These are phyloP conservation scores for Chimonanthus salicifolius DNA, from an alignment of 164 flowering plant species.

Conservation along the genomic window DNA sequence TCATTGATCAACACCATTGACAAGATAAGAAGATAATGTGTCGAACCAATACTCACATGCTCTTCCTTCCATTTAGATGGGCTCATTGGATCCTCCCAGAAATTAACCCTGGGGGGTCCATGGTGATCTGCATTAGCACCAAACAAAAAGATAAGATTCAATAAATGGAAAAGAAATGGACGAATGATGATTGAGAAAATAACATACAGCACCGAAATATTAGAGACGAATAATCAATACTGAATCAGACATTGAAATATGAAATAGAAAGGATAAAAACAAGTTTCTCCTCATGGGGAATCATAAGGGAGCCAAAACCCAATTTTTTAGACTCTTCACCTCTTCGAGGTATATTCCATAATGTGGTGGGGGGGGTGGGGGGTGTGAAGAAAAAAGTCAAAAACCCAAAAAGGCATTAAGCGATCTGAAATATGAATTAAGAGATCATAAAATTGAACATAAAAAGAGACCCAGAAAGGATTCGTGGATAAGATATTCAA, in stretches of 20 bases:
- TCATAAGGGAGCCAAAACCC: neutral
- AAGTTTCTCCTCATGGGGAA: neutral
- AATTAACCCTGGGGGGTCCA: slow-evolving; percentile 63
- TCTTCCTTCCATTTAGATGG: slow-evolving; percentile 73
- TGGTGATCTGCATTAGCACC: slow-evolving; percentile 45
- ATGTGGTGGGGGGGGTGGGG: neutral
- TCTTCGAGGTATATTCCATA: neutral
- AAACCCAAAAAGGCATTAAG: neutral
- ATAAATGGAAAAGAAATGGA: neutral
- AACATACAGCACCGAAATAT: neutral
- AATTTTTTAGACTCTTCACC: neutral
- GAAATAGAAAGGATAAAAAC: neutral
- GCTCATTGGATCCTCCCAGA: slow-evolving; percentile 61
- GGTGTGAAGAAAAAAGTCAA: neutral
- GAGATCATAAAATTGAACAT: neutral
- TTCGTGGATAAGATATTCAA: neutral
- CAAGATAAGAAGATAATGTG: neutral
- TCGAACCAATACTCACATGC: slow-evolving; percentile 38
- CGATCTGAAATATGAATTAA: neutral
- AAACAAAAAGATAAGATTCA: neutral
- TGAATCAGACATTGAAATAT: neutral
- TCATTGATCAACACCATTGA: neutral
- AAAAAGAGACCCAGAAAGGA: neutral
- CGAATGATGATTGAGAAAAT: neutral
- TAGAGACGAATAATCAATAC: neutral